Base-by-base conservation (phyloP, 768 basidiomycete species). In the Lactarius vividus region DNA sequence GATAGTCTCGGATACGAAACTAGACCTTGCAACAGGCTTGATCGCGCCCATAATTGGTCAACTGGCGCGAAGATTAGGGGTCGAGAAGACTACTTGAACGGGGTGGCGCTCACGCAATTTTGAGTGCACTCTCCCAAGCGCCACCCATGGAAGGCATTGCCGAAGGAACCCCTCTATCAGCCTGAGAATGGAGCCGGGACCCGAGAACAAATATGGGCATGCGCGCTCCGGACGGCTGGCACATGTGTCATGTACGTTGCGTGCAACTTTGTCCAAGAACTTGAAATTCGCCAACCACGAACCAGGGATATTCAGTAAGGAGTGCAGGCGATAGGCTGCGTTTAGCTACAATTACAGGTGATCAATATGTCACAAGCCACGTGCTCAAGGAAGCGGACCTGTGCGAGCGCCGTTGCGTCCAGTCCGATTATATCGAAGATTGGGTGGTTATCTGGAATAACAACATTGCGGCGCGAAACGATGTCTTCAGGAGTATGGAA, bases 221-320 rank as follows among this genome's bases (percentile, higher is more conserved):
- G 61, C 42, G 66, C 49, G 46, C 20, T 53, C 49, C 13, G 31
- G 29, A n/a, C 55, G 65, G 23, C 52, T 7, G 26, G 52, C 16
- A 33, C 46, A 59, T 44, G 23, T 55, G 40, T 52, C 61, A 35
- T 54, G 29, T 26, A 66, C 33, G 42, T 62, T 18, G 15, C 57
- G 57, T 42, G 60, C 60, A 23, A 35, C 59, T 29, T 40, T 52
- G 61, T 69, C 67, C 65, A 66, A 56, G 65, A 68, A 29, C 46
- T 52, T 66, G 67, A 68, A 65, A 49, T 65, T 57, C 26, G 67
- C 66, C 40, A 69, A 59, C 67, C 67, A 69, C 6, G 67, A 69
- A 26, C 61, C 67, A 31, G 67, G 46, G 8, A 69, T 31, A 33
- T 66, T 66, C 37, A 69, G 39, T 35, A 69, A 40, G 2, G 64